These are phyloP conservation scores for Caloboletus firmus DNA, from an alignment of 1,284 basidiomycete species.

Conservation along the genomic window DNA sequence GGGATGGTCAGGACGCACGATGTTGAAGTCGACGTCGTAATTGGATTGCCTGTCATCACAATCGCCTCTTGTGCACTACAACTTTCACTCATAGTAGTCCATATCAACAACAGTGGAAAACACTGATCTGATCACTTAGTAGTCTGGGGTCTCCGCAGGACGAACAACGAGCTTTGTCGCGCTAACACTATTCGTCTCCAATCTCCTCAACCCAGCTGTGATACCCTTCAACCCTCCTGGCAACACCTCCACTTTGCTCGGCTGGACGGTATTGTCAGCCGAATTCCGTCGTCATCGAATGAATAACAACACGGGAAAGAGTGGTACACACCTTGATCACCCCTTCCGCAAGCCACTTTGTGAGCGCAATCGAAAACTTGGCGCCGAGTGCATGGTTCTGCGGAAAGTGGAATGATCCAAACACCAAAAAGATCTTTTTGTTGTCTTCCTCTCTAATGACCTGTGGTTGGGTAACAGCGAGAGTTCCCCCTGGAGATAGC, in stretches of 20 bases:
- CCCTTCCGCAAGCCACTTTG: conserved; percentile 20
- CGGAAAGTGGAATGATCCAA: conserved; percentile 5
- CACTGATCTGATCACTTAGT: neutral
- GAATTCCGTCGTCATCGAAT: neutral
- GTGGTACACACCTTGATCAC: conserved; percentile 17
- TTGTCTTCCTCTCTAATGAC: conserved; percentile 5
- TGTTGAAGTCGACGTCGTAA: too few relatives aligned
- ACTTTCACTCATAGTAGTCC: neutral
- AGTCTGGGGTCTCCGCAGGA: conserved; percentile 15
- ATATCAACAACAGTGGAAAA: neutral
- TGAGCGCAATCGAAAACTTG: conserved; percentile 12
- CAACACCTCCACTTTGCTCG: conserved; percentile 20
- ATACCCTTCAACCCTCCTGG: conserved; percentile 16
- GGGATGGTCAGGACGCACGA: too few relatives aligned
- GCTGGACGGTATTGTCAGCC: conserved; percentile 14
- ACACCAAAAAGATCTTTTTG: conserved; percentile 8
- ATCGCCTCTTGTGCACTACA: neutral
- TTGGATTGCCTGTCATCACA: too few relatives aligned
- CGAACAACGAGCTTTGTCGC: conserved; percentile 20
- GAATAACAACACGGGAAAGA: neutral
- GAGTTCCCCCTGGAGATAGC: conserved; percentile 11
- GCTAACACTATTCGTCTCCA: conserved; percentile 15
- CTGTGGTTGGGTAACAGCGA: conserved; percentile 1
- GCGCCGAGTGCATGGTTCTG: conserved; percentile 13
- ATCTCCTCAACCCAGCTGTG: conserved; percentile 9